Base-by-base conservation (phyloP, 2,329 filamentous ascomycete species). In the Neonectria sp. region DNA sequence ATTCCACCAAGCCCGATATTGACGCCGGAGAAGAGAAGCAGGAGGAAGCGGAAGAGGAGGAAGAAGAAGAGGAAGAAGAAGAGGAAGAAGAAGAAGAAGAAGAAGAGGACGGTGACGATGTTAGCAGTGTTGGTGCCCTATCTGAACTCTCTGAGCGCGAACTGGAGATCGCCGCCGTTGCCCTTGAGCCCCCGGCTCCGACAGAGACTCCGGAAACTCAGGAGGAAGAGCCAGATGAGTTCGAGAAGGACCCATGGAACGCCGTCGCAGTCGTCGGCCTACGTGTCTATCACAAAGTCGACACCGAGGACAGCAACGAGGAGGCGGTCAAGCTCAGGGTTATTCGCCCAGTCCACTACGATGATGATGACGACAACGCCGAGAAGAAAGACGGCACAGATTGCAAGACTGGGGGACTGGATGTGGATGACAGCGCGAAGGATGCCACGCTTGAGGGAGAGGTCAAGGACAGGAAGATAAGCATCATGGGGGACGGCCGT, bases 231-330 rank as follows among this genome's bases (percentile, higher is more conserved):
- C 83, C 83, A 11, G 87, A 88, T 69, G 87, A 89, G 63, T 86
- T 86, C 55, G 85, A 88, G 68, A 81, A 83, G 27, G 85, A 89
- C 46, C 86, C 88, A 0, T 92, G 90, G 89, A 91, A 91, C 73
- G 89, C 89, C 4, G 85, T 91, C n/a, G 86, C 83, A 3, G 86
- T 90, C 11, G 84, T 91, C 2, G 89, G 90, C 0, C 78, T 92
- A 53, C 84, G 88, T n/a, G 85, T 92, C 2, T 91, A 90, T 76
- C 85, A 86, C 75, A 88, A 87, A 72, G 82, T 79, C 1, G 70
- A 76, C 0, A 77, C 76, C 17, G 76, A 71, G 2, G 72, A 75
- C 9, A 77, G 78, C 12, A 74, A 77, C 8, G 75, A 79, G 40
- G 77, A 81, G 45, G 74, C 80, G 2, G 78, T 84, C 29, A 78